A percentile compares a stretch with the other conserved stretches of the same genome.
Conservation (phyloP, 2,329 filamentous ascomycete species). For the Hypoxylon sp. region DNA sequence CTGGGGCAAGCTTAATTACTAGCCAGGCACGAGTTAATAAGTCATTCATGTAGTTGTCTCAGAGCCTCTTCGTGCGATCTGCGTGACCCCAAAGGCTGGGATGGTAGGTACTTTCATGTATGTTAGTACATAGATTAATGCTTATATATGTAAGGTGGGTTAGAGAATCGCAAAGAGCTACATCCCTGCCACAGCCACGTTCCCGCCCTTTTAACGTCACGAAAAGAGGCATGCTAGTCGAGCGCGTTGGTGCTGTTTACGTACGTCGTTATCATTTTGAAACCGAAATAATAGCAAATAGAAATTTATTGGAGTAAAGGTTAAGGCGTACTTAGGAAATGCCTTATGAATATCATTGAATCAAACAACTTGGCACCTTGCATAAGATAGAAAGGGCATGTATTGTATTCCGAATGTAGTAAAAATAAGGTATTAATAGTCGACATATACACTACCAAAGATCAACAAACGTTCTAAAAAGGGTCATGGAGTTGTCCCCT, state of each 20-base stretch:
- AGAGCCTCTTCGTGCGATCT: slow-evolving; percentile 34
- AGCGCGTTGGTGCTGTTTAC: slow-evolving; percentile 24
- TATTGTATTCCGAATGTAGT: slow-evolving; percentile 32
- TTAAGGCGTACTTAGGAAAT: slow-evolving; percentile 7
- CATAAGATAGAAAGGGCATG: slow-evolving; percentile 17
- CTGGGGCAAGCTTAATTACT: slow-evolving; percentile 34
- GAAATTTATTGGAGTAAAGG: not conserved
- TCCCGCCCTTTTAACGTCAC: slow-evolving; percentile 30
- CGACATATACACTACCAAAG: slow-evolving; percentile 29
- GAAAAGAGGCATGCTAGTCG: slow-evolving; percentile 6
- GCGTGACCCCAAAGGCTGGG: slow-evolving; percentile 21
- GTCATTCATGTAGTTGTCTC: slow-evolving; percentile 31
- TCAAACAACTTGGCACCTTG: slow-evolving; percentile 9
- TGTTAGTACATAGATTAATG: slow-evolving; percentile 21
- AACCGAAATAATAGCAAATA: slow-evolving; percentile 34
- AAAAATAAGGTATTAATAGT: slow-evolving; percentile 42
- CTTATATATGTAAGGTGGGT: slow-evolving; percentile 15
- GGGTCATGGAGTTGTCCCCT: slow-evolving; percentile 32
- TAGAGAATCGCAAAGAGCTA: slow-evolving; percentile 19
- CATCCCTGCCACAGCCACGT: slow-evolving; percentile 38
- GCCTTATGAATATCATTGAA: slow-evolving; percentile 1
- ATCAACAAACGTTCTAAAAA: slow-evolving; percentile 28
- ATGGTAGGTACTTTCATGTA: slow-evolving; percentile 7
- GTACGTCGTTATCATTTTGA: slow-evolving; percentile 29
- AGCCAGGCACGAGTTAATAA: slow-evolving; percentile 38